Percentiles rank a stretch among this genome's conserved stretches.
These are phyloP conservation scores for Apiospora kogelbergensis DNA, from an alignment of 2,329 filamentous ascomycete genomes.

Conservation along the genomic window DNA sequence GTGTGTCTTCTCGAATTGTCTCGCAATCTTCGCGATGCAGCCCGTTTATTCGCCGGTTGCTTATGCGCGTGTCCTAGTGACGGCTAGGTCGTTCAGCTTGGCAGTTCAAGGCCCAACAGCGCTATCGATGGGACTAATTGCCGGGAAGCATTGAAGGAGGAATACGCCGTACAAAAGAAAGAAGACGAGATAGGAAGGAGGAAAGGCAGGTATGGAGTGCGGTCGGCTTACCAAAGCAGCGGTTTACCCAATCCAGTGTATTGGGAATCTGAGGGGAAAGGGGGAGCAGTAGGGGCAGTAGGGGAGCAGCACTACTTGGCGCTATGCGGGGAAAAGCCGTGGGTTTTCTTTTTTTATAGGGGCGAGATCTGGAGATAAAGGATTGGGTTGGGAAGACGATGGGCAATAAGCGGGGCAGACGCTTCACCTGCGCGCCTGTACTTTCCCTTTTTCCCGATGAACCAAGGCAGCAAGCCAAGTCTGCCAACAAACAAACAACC, in stretches of 20 bases:
- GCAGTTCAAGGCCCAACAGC: no score
- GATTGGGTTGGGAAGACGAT: no score
- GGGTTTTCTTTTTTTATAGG: background rate
- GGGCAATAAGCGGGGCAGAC: background rate
- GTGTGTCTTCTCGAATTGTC: no score
- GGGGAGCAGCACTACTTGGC: no score
- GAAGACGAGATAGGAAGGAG: background rate
- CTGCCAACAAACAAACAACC: no score
- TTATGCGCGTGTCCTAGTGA: no score
- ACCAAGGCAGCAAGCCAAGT: background rate
- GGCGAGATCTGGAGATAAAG: background rate
- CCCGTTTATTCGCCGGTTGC: no score
- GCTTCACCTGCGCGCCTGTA: background rate
- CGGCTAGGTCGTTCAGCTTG: no score
- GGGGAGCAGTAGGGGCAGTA: background rate
- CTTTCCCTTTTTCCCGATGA: background rate
- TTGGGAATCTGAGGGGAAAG: background rate
- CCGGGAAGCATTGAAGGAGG: no score
- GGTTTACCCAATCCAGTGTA: background rate
- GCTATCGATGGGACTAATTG: no score
- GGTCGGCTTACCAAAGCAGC: background rate
- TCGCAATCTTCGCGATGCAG: no score
- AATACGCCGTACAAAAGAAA: no score
- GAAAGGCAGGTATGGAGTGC: background rate
- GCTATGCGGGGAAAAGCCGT: background rate